Conservation (phyloP, 1,284 basidiomycete genomes). For the Ustilago lituana region DNA sequence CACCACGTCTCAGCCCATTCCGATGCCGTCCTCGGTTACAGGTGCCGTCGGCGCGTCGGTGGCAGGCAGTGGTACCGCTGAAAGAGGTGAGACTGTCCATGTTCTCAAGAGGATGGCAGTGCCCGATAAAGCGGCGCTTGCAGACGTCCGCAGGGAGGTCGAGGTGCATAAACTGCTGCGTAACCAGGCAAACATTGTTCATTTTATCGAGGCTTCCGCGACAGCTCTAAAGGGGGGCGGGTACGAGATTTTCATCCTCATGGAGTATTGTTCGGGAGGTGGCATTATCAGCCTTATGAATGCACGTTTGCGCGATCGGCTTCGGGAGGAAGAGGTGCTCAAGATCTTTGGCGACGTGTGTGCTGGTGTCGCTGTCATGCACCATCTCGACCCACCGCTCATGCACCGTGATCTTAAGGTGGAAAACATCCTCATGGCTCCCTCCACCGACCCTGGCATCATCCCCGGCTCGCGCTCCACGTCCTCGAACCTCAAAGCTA, state of each 20-base stretch:
- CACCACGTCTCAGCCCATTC: constrained; percentile 81
- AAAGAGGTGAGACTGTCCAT: constrained; percentile 76
- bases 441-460: constrained; percentile 42
- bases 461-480: constrained; percentile 69
- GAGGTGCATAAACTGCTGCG: constrained; percentile 93
- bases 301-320: constrained; percentile 86
- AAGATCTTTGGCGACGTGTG: constrained; percentile 79
- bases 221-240: constrained; percentile 72
- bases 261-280: constrained; percentile 93
- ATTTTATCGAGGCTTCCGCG: constrained; percentile 84
- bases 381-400: constrained; percentile 85
- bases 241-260: constrained; percentile 97
- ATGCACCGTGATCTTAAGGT: constrained; percentile 94
- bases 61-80: constrained; percentile 35
- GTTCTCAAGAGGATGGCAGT: constrained; percentile 97
- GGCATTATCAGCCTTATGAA: constrained; percentile 99
- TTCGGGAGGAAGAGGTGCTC: constrained; percentile 93
- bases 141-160: constrained; percentile 96
- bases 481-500: constrained; percentile 67
- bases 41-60: constrained; percentile 30
- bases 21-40: constrained; percentile 52
- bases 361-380: constrained; percentile 74
- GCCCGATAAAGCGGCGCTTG: constrained; percentile 84
- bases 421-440: constrained; percentile 89
- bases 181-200: constrained; percentile 90